phyloP scores from a whole-genome alignment of 2,329 filamentous ascomycete species.

The Ambrosiella cleistominuta region DNA sequence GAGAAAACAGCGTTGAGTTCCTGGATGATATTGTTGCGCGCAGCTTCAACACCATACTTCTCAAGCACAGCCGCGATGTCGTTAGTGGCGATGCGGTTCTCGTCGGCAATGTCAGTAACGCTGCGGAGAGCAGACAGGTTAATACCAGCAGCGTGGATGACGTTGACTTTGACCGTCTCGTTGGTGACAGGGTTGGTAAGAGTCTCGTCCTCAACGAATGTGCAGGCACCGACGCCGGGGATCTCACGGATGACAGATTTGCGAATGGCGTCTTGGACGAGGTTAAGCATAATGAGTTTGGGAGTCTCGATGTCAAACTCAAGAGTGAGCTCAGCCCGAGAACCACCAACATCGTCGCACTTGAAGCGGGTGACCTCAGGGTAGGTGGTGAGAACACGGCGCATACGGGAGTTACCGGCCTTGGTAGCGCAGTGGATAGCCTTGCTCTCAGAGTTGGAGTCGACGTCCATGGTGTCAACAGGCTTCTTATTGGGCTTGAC shows the following conservation, averaged over 20 bases:
- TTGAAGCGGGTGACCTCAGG: constrained; percentile 57
- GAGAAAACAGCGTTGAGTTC: constrained; percentile 77
- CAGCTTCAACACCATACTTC: constrained; percentile 86
- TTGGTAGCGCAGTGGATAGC: constrained; percentile 8
- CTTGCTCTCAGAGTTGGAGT: constrained; percentile 14
- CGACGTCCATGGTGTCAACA: constrained; percentile 23
- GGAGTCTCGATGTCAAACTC: constrained; percentile 65
- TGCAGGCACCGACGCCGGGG: constrained; percentile 54
- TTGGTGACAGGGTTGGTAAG: constrained; percentile 29
- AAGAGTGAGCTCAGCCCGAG: constrained; percentile 64
- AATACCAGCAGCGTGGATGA: constrained; percentile 65
- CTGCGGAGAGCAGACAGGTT: constrained; percentile 85
- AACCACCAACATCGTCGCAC: constrained; percentile 58
- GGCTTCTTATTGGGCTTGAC: constrained; percentile 25
- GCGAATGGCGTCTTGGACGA: constrained; percentile 67
- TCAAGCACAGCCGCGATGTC: constrained; percentile 73
- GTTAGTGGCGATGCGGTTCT: constrained; percentile 76
- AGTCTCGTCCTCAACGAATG: constrained; percentile 44
- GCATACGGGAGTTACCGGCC: constrained; percentile 29
- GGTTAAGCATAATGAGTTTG: constrained; percentile 82
- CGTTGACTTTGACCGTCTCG: constrained; percentile 30
- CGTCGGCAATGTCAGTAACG: constrained; percentile 70
- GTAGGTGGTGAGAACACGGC: constrained; percentile 45
- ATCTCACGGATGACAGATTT: constrained; percentile 79
- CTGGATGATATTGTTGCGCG: constrained; percentile 66